These are phyloP conservation scores for Gossypium davidsonii DNA, from an alignment of 441 rosid species.

Conservation along the genomic window DNA sequence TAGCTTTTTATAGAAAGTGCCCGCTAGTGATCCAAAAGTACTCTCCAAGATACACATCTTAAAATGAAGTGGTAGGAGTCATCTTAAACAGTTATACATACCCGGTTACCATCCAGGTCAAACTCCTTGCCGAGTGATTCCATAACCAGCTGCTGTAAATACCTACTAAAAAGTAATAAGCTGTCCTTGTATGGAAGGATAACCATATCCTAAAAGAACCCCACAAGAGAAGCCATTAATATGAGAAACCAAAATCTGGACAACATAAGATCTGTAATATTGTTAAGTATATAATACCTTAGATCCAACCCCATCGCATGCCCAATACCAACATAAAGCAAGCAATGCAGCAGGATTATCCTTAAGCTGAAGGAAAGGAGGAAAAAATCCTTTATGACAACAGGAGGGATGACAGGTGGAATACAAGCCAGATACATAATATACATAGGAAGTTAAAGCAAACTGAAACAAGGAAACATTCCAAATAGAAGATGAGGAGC, in stretches of 20 bases:
- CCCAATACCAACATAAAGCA: constrained; percentile 96
- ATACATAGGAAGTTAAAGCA: background rate
- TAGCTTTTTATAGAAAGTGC: background rate
- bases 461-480: background rate
- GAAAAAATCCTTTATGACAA: background rate
- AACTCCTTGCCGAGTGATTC: constrained; percentile 97
- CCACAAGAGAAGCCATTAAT: constrained; percentile 13
- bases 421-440: background rate
- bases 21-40: background rate
- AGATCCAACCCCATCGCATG: constrained; percentile 78
- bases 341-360: constrained; percentile 80
- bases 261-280: constrained; percentile 2
- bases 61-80: background rate
- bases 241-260: constrained; percentile 7
- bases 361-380: constrained; percentile 44
- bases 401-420: background rate
- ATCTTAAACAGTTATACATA: constrained; percentile 27
- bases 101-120: constrained; percentile 91
- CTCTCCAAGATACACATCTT: constrained; percentile 8
- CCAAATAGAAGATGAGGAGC: background rate
- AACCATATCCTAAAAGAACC: constrained; percentile 79
- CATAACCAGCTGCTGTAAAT: constrained; percentile 95
- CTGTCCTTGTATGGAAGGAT: constrained; percentile 99
- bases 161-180: constrained; percentile 81
- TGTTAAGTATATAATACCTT: constrained; percentile 47